Conservation (phyloP, 2,329 filamentous ascomycete species). For the Exophiala sideris region DNA sequence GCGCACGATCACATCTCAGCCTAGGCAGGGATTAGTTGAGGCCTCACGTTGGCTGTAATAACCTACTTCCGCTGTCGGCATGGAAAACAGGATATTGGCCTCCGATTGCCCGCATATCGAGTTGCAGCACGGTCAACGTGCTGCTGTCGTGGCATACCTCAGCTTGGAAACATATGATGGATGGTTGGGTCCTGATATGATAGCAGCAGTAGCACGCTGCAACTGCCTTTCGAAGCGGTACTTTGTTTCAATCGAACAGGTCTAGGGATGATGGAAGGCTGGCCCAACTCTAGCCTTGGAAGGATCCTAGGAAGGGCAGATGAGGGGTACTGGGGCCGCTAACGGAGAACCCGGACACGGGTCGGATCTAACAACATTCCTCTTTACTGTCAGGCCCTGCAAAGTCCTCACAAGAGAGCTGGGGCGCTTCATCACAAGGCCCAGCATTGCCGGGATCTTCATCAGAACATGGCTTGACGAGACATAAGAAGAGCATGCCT, state of each 20-base stretch:
- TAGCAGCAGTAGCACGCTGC: no score
- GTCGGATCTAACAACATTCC: not conserved
- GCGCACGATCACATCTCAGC: constrained; percentile 84
- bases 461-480: not conserved
- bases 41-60: not conserved
- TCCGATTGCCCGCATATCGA: constrained; percentile 61
- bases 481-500: not conserved
- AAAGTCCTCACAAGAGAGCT: no score
- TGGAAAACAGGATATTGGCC: constrained; percentile 84
- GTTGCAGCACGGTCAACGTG: not conserved
- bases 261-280: no score
- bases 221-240: no score
- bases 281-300: no score
- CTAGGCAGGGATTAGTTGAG: not conserved
- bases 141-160: not conserved
- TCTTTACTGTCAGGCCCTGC: not conserved
- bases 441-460: not conserved
- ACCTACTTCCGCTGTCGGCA: constrained; percentile 76
- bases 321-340: not conserved
- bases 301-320: constrained; percentile 2
- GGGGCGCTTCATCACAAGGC: no score
- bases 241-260: no score
- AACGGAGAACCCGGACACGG: constrained; percentile 2
- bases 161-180: no score
- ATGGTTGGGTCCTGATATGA: no score